Evolutionary conservation across 345 rosid species (phyloP).

Genomic region (Dipteronia dyeriana): DNA sequence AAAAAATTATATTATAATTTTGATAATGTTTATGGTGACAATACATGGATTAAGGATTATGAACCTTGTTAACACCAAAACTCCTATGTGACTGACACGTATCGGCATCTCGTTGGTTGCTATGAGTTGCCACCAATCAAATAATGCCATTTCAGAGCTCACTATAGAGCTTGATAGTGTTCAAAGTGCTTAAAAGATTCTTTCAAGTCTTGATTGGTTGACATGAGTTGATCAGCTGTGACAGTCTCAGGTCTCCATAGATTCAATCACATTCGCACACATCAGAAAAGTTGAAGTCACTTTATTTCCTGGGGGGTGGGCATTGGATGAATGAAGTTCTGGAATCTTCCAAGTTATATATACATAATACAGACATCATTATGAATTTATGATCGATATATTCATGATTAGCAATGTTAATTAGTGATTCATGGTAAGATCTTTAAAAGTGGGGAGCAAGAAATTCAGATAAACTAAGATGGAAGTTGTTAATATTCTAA

Average conservation of each 20-base stretch:
- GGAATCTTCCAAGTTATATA: background rate
- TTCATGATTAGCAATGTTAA: no score
- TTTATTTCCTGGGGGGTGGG: background rate
- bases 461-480: no score
- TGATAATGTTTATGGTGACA: background rate
- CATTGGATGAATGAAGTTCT: background rate
- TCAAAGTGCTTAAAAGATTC: background rate
- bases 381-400: no score
- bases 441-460: no score
- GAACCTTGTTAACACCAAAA: background rate
- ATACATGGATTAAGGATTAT: background rate
- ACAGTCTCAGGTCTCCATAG: background rate
- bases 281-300: background rate
- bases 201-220: no score
- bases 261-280: background rate
- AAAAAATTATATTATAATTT: background rate
- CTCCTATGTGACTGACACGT: constrained; percentile 5
- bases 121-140: background rate
- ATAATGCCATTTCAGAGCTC: background rate
- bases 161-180: background rate
- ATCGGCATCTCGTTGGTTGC: background rate
- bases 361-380: no score
- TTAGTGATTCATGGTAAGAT: no score
- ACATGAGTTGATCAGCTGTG: background rate
- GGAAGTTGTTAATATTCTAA: no score